Percentiles rank a stretch among this genome's conserved stretches.
phyloP scores from a whole-genome alignment of 2,329 filamentous ascomycete species.

The Penicillium sp. region DNA sequence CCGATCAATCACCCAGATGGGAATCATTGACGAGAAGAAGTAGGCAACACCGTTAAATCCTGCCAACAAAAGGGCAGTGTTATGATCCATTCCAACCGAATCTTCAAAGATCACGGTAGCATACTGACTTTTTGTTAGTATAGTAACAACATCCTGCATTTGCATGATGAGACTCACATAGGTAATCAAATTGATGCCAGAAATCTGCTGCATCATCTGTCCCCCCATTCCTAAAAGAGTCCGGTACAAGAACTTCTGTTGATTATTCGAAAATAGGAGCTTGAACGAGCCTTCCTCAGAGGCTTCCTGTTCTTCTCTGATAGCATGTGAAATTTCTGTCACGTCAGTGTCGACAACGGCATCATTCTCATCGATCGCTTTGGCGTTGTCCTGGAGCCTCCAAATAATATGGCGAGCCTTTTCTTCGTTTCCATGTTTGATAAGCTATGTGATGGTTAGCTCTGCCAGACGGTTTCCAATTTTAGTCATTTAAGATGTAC shows the following conservation, averaged over 20 bases:
- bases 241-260: slow-evolving; percentile 24
- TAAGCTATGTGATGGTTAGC: slow-evolving; percentile 23
- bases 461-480: background rate
- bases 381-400: slow-evolving; percentile 32
- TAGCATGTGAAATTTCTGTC: slow-evolving; percentile 22
- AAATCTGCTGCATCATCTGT: slow-evolving; percentile 35
- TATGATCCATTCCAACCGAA: slow-evolving; percentile 44
- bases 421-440: slow-evolving; percentile 33
- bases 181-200: slow-evolving; percentile 31
- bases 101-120: slow-evolving; percentile 48
- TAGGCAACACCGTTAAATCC: slow-evolving; percentile 46
- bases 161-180: slow-evolving; percentile 17
- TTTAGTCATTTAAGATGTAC: background rate
- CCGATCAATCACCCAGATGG: slow-evolving; percentile 41
- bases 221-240: slow-evolving; percentile 31
- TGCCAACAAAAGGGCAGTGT: slow-evolving; percentile 34
- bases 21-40: slow-evolving; percentile 38
- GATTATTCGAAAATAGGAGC: slow-evolving; percentile 25
- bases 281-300: slow-evolving; percentile 23
- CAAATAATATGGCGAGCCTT: slow-evolving; percentile 38
- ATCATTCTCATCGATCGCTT: slow-evolving; percentile 23
- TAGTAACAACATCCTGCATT: background rate
- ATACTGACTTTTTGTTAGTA: slow-evolving; percentile 19
- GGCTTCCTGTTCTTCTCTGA: slow-evolving; percentile 24
- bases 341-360: slow-evolving; percentile 26